Base-by-base conservation (phyloP, 1,284 basidiomycete genomes). In the Ganoderma boninense region DNA sequence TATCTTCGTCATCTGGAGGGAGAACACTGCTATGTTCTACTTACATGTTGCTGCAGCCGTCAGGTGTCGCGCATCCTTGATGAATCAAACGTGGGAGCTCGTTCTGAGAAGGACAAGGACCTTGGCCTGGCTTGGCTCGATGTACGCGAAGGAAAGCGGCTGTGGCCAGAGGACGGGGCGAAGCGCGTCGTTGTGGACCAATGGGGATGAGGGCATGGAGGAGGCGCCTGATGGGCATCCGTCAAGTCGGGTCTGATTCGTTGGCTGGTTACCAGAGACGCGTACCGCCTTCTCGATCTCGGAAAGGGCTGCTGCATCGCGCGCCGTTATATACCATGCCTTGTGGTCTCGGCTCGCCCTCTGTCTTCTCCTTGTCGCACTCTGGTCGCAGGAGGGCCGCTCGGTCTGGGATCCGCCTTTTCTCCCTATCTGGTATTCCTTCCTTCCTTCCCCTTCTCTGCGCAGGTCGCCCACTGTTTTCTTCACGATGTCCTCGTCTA, bases 401-500 rank as follows among this genome's bases (percentile, higher is more conserved):
- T 65, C 69, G 69, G 73, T 71, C 66, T 71, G 62, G 71, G 66
- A 65, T 68, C 65, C 56, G 38, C 62, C 66, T 68, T 69, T 70
- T 68, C 68, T 68, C 69, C 44, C 69, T 74, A 56, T 74, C 66
- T 71, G 69, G 69, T 67, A 72, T 71, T 68, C 68, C 61, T 68
- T 67, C 65, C 62, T 65, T 66, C 64, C 64, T 66, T 66, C 64
- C 62, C 14, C 64, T 72, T 71, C 68, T 69, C 65, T 69, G 73
- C 73, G 73, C 73, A 69, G 73, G 73, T 72, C 73, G 73, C 73
- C 71, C 69, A 71, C 71, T 71, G 70, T 69, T 74, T 29, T 69
- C 67, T 72, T 72, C 71, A 72, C 59, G 73, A 74, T 74, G 73
- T 74, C 68, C 67, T 68, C 73, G 73, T 74, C 73, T 72, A 74